phyloP scores from a whole-genome alignment of 2,329 filamentous ascomycete species.

The Xylaria sp. region DNA sequence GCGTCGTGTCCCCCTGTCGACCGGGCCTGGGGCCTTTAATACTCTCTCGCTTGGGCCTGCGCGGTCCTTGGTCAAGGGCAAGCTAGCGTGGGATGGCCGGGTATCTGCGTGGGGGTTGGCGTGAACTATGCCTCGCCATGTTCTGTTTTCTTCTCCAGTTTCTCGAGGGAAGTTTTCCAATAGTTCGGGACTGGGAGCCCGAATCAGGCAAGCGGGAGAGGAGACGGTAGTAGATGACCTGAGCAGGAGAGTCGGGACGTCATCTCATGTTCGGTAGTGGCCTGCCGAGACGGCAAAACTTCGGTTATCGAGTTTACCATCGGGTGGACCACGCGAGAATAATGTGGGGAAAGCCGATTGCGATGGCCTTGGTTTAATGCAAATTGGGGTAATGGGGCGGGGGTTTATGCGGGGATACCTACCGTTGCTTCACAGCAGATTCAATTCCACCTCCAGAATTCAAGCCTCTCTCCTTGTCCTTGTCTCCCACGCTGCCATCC shows the following conservation, averaged over 20 bases:
- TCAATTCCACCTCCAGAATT: no score
- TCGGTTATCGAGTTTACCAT: no score
- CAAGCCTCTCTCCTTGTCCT: no score
- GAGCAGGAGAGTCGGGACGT: no score
- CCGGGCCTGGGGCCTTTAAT: background rate
- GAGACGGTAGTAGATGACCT: background rate
- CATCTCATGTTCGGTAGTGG: background rate
- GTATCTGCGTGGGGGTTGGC: background rate
- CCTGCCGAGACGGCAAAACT: background rate
- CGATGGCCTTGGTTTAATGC: no score
- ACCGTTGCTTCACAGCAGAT: no score
- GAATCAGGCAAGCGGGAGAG: background rate
- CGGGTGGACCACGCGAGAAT: background rate
- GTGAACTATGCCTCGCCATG: background rate
- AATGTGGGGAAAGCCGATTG: background rate
- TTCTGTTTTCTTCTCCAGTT: background rate
- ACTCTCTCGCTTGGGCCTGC: background rate
- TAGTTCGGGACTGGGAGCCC: background rate
- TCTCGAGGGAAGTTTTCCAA: background rate
- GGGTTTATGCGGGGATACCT: no score
- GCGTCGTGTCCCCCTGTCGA: background rate
- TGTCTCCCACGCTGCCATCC: no score
- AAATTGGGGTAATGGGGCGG: background rate
- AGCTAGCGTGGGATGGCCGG: background rate
- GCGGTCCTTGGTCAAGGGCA: background rate